Evolutionary conservation across 805 yeast genomes (phyloP).

Genomic region (Maudiozyma serrabonitensis): DNA sequence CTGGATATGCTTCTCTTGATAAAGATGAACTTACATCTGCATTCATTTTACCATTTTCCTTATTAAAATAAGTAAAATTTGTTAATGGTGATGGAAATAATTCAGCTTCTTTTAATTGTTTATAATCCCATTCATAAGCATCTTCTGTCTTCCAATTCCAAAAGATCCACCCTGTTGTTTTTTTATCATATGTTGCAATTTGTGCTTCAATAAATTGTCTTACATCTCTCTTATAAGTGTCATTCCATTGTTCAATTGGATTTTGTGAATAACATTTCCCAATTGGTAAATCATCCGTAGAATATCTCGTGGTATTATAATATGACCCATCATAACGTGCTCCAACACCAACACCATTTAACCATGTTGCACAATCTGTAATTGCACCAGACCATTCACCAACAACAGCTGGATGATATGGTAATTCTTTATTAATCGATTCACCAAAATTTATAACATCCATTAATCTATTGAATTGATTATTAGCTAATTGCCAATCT

Average conservation of each 20-base stretch:
- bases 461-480: slow-evolving; percentile 27
- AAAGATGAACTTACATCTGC: slow-evolving; percentile 10
- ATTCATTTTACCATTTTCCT: slow-evolving; percentile 14
- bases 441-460: slow-evolving; percentile 28
- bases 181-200: slow-evolving; percentile 39
- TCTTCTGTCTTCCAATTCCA: slow-evolving; percentile 65
- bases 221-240: slow-evolving; percentile 33
- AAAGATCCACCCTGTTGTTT: slow-evolving; percentile 52
- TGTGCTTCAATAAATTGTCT: slow-evolving; percentile 54
- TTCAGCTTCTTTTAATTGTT: slow-evolving; percentile 37
- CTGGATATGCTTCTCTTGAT: slow-evolving; percentile 9
- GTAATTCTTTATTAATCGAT: slow-evolving; percentile 26
- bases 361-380: slow-evolving; percentile 62
- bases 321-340: slow-evolving; percentile 49
- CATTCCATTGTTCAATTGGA: slow-evolving; percentile 33
- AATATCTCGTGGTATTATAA: slow-evolving; percentile 16
- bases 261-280: slow-evolving; percentile 39
- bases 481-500: slow-evolving; percentile 44
- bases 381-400: slow-evolving; percentile 69
- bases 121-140: slow-evolving; percentile 60
- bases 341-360: slow-evolving; percentile 62
- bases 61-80: slow-evolving; percentile 38
- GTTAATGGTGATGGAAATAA: slow-evolving; percentile 56
- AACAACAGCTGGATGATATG: slow-evolving; percentile 41
- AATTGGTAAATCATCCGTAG: slow-evolving; percentile 9